These are phyloP conservation scores for Cnidoscolus chayamansa DNA, from an alignment of 441 rosid genomes.

Conservation along the genomic window DNA sequence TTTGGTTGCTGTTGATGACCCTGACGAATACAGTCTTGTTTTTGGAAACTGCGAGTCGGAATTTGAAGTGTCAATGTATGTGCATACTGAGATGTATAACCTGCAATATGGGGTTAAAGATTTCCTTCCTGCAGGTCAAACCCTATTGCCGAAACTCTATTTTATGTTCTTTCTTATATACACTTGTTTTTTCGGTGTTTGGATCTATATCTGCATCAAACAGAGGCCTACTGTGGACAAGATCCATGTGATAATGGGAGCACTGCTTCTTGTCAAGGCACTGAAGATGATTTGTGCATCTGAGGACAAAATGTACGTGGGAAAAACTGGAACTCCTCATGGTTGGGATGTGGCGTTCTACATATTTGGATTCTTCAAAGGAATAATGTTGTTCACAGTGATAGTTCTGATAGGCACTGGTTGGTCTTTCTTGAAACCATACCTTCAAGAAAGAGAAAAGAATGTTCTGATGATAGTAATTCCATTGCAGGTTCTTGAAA, in stretches of 20 bases:
- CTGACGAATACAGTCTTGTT: constrained; percentile 41
- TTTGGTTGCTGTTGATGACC: constrained; percentile 23
- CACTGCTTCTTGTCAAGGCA: constrained; percentile 45
- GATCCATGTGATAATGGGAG: constrained; percentile 54
- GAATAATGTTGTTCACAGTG: constrained; percentile 57
- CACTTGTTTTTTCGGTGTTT: constrained; percentile 26
- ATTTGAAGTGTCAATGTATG: constrained; percentile 47
- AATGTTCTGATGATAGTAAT: constrained; percentile 47
- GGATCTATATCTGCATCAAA: constrained; percentile 38
- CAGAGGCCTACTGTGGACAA: constrained; percentile 35
- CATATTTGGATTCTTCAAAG: constrained; percentile 55
- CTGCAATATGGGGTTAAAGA: constrained; percentile 29
- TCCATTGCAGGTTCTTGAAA: constrained; percentile 57
- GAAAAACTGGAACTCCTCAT: constrained; percentile 54
- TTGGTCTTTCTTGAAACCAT: constrained; percentile 62
- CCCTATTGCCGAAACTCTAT: constrained; percentile 38
- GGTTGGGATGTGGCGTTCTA: constrained; percentile 66
- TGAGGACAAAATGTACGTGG: constrained; percentile 40
- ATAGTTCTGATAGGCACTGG: constrained; percentile 58
- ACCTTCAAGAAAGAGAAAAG: constrained; percentile 56
- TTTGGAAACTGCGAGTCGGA: constrained; percentile 53
- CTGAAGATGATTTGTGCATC: constrained; percentile 54
- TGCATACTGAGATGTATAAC: constrained; percentile 54
- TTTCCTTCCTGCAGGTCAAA: constrained; percentile 52
- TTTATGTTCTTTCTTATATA: constrained; percentile 36